A percentile compares a stretch with the other conserved stretches of the same genome.
Evolutionary conservation across 768 basidiomycete genomes (phyloP).

Genomic region (Tephrocybe sp.): DNA sequence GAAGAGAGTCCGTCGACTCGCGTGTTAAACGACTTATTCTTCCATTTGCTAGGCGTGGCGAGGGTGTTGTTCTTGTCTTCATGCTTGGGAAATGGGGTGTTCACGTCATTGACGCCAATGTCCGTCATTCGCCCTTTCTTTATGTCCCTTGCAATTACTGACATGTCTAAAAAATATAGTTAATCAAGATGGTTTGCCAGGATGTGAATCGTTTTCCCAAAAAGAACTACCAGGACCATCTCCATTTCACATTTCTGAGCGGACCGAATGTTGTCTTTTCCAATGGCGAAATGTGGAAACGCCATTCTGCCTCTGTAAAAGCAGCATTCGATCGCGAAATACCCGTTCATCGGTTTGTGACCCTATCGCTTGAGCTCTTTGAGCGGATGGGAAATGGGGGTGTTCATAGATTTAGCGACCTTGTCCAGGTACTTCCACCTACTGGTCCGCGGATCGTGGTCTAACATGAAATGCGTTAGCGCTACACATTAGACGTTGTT

Average conservation of each 20-base stretch:
- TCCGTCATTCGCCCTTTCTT: slow-evolving; percentile 11
- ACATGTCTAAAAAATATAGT: slow-evolving; percentile 15
- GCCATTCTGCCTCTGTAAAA: slow-evolving; percentile 34
- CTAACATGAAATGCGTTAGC: slow-evolving; percentile 13
- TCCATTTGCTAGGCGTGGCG: slow-evolving; percentile 31
- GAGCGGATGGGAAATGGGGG: slow-evolving; percentile 29
- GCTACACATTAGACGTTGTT: slow-evolving; percentile 36
- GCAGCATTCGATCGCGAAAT: slow-evolving; percentile 32
- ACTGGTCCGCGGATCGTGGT: neutral
- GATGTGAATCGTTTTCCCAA: slow-evolving; percentile 25
- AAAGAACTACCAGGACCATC: slow-evolving; percentile 30
- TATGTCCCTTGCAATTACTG: neutral
- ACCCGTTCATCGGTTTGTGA: slow-evolving; percentile 32
- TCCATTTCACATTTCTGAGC: slow-evolving; percentile 36
- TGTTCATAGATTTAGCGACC: slow-evolving; percentile 26
- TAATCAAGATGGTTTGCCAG: slow-evolving; percentile 24
- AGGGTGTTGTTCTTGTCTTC: slow-evolving; percentile 37
- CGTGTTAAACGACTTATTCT: slow-evolving; percentile 33
- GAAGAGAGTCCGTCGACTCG: slow-evolving; percentile 32
- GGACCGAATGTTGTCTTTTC: slow-evolving; percentile 36
- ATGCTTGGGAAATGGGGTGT: slow-evolving; percentile 41
- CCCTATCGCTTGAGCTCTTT: slow-evolving; percentile 31
- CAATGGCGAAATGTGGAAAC: slow-evolving; percentile 37
- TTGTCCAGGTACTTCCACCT: slow-evolving; percentile 19
- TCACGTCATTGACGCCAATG: slow-evolving; percentile 36